A percentile compares a stretch with the other conserved stretches of the same genome.
Evolutionary conservation across 2,329 filamentous ascomycete genomes (phyloP).

Genomic region (Fusarium penzigii): DNA sequence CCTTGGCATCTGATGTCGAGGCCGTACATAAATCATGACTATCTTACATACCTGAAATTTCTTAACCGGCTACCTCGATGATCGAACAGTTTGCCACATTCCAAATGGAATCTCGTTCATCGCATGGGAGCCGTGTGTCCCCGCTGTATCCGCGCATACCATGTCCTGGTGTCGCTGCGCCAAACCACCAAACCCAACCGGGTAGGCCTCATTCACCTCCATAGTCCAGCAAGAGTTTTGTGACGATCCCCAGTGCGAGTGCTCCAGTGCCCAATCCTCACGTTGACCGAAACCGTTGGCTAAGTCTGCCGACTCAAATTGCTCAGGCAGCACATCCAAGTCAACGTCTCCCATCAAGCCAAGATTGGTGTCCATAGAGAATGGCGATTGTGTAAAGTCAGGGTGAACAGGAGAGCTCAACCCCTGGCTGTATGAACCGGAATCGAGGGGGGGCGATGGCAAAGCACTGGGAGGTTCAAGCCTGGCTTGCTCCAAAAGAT

Average conservation of each 20-base stretch:
- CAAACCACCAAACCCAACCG: too few relatives aligned
- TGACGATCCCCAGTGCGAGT: conserved; percentile 20
- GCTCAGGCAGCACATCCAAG: conserved; percentile 19
- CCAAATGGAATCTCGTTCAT: too few relatives aligned
- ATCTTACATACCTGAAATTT: too few relatives aligned
- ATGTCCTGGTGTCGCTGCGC: too few relatives aligned
- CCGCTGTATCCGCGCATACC: too few relatives aligned
- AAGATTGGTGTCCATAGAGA: conserved; percentile 22
- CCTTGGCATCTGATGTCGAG: too few relatives aligned
- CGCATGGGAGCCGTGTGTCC: too few relatives aligned
- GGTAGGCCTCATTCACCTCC: too few relatives aligned
- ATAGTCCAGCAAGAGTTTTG: conserved; percentile 2
- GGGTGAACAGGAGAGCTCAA: conserved; percentile 37
- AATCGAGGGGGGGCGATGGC: conserved; percentile 55
- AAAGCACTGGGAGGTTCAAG: conserved; percentile 45
- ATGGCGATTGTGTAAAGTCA: conserved; percentile 19
- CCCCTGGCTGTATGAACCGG: conserved; percentile 49
- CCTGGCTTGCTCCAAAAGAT: conserved; percentile 51
- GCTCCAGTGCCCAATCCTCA: conserved; percentile 17
- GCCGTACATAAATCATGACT: too few relatives aligned
- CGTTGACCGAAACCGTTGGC: conserved; percentile 14
- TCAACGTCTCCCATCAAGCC: conserved; percentile 23
- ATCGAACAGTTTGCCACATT: too few relatives aligned
- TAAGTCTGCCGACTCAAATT: conserved; percentile 12
- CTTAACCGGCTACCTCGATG: too few relatives aligned